Evolutionary conservation across 2,329 filamentous ascomycete species (phyloP).

Genomic region (Fusarium acutatum): DNA sequence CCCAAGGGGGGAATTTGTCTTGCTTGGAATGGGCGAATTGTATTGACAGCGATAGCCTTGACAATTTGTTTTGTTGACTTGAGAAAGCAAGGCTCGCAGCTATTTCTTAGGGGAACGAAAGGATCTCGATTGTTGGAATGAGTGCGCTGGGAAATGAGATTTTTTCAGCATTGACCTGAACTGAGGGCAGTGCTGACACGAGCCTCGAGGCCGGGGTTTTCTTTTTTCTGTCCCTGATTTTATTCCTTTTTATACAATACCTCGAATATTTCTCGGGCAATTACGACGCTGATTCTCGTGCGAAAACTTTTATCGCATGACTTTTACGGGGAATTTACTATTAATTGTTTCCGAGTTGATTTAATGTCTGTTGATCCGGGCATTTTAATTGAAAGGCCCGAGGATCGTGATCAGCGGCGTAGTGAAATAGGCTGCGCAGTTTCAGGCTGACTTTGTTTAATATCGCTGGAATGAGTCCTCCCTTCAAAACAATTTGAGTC

Average conservation of each 20-base stretch:
- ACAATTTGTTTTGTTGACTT: background rate
- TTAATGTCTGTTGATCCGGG: background rate
- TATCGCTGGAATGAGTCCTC: background rate
- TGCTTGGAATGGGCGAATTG: constrained; percentile 13
- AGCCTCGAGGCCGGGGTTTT: background rate
- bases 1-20: constrained; percentile 6
- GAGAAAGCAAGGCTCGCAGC: background rate
- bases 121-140: constrained; percentile 25
- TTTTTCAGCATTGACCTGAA: background rate
- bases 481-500: background rate
- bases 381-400: background rate
- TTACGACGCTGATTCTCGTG: background rate
- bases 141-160: background rate
- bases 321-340: background rate
- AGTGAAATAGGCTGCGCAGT: constrained; percentile 2
- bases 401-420: background rate
- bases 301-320: background rate
- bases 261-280: constrained; percentile 4
- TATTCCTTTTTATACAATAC: background rate
- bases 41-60: background rate
- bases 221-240: background rate
- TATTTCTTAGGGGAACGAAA: background rate
- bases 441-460: constrained; percentile 2
- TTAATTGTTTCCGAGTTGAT: background rate
- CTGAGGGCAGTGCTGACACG: background rate